Percentiles rank a stretch among this genome's conserved stretches.
Conservation (phyloP, 192 early-diverging fungal species). For the Umbelopsis vinacea region DNA sequence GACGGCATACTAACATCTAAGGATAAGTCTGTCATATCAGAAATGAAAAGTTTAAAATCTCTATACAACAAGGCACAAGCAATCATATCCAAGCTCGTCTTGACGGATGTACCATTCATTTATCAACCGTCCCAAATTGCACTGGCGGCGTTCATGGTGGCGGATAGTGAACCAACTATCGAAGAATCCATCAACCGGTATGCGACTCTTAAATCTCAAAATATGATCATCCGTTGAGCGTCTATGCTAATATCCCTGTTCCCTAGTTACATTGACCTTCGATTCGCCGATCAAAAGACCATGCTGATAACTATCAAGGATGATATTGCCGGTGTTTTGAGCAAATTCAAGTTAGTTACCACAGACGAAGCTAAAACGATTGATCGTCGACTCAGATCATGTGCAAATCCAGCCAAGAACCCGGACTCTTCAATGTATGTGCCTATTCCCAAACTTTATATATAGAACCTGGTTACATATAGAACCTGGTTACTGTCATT, state of each 20-base stretch:
- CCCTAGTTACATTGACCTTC: conserved; percentile 43
- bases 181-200: conserved; percentile 30
- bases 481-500: background rate
- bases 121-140: conserved; percentile 83
- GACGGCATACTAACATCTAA: background rate
- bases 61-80: conserved; percentile 59
- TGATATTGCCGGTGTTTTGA: conserved; percentile 54
- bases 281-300: conserved; percentile 49
- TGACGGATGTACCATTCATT: conserved; percentile 74
- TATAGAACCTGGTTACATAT: too few species aligned
- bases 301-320: conserved; percentile 52
- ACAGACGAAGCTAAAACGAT: conserved; percentile 60
- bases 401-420: conserved; percentile 77
- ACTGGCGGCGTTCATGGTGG: conserved; percentile 65
- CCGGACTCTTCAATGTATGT: conserved; percentile 64
- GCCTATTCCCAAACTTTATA: background rate
- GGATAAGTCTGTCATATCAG: conserved; percentile 43
- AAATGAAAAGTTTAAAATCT: conserved; percentile 48
- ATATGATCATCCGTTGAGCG: background rate
- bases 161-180: conserved; percentile 56
- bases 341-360: conserved; percentile 40
- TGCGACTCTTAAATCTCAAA: background rate
- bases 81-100: conserved; percentile 61
- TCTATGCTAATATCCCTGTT: background rate
- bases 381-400: conserved; percentile 65